These are phyloP conservation scores for Dissoconium aciculare DNA, from an alignment of 2,329 filamentous ascomycete genomes.

Conservation along the genomic window DNA sequence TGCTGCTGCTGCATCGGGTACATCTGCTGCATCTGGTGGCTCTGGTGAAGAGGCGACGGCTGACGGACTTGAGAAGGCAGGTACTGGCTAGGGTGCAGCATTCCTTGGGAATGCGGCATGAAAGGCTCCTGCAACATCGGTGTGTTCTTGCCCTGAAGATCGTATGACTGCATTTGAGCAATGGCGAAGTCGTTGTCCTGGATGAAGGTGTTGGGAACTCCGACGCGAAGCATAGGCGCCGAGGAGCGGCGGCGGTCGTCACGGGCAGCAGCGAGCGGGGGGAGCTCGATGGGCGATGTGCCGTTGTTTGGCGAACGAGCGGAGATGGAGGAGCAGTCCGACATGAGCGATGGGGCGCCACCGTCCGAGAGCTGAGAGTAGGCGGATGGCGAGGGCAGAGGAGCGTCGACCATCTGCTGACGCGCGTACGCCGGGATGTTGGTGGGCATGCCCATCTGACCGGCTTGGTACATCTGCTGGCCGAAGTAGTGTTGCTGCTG, in stretches of 20 bases:
- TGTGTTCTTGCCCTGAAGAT: conserved; percentile 16
- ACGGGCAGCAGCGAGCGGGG: conserved; percentile 21
- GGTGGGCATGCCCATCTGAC: conserved; percentile 17
- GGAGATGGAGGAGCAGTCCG: conserved; percentile 42
- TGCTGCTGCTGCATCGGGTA: conserved; percentile 10
- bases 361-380: conserved; percentile 50
- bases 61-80: conserved; percentile 16
- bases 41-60: conserved; percentile 12
- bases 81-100: conserved; percentile 13
- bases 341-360: conserved; percentile 52
- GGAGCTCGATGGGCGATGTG: conserved; percentile 33
- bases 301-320: conserved; percentile 31
- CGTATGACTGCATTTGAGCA: conserved; percentile 17
- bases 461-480: conserved; percentile 12
- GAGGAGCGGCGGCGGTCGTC: conserved; percentile 20
- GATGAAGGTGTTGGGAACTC: conserved; percentile 21
- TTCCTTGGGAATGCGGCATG: conserved; percentile 16
- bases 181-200: conserved; percentile 21
- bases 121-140: conserved; percentile 24
- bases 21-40: conserved; percentile 16
- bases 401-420: conserved; percentile 33
- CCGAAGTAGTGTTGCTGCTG: conserved; percentile 15
- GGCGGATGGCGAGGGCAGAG: conserved; percentile 48
- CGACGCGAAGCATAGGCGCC: conserved; percentile 24
- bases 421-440: conserved; percentile 18